Percentiles rank a stretch among this genome's conserved stretches.
phyloP scores from a whole-genome alignment of 352 stramenopile genomes.

The Globisporangium camurandrum region DNA sequence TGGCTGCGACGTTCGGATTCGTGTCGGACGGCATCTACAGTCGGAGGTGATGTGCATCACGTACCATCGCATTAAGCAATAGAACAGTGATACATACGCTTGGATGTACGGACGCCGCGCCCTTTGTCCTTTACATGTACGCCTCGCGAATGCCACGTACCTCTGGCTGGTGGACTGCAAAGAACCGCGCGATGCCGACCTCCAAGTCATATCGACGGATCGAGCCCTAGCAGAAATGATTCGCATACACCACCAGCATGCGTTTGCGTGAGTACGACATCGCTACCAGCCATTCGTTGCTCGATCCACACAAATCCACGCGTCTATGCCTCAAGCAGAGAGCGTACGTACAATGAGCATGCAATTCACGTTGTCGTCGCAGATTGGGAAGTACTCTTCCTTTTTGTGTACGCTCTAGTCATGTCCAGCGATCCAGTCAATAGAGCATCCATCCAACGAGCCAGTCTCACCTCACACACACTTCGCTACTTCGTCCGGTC shows the following conservation, averaged over 20 bases:
- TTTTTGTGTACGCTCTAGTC: slow-evolving; percentile 61
- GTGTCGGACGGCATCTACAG: slow-evolving; percentile 50
- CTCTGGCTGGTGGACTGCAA: slow-evolving; percentile 55
- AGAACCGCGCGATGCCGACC: slow-evolving; percentile 67
- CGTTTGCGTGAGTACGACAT: neutral
- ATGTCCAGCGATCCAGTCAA: neutral
- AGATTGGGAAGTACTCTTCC: slow-evolving; percentile 77
- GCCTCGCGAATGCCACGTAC: no score
- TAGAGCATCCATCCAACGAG: no score
- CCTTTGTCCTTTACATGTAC: no score
- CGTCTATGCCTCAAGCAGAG: no score
- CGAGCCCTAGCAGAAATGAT: slow-evolving; percentile 25
- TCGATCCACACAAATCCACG: no score
- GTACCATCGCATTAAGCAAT: no score
- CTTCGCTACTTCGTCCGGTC: no score
- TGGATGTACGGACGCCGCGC: no score
- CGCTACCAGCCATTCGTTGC: neutral
- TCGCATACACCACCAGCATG: neutral
- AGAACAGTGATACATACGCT: neutral
- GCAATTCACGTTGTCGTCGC: slow-evolving; percentile 41
- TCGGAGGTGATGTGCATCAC: neutral
- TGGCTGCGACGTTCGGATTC: slow-evolving; percentile 47
- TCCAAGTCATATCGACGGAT: slow-evolving; percentile 72
- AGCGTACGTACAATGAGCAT: slow-evolving; percentile 35
- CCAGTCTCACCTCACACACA: no score